Evolutionary conservation across 2,329 filamentous ascomycete species (phyloP), one percentile per base, ranked within the genome.

Genomic region (Zelopaecilomyces penicillatus): DNA sequence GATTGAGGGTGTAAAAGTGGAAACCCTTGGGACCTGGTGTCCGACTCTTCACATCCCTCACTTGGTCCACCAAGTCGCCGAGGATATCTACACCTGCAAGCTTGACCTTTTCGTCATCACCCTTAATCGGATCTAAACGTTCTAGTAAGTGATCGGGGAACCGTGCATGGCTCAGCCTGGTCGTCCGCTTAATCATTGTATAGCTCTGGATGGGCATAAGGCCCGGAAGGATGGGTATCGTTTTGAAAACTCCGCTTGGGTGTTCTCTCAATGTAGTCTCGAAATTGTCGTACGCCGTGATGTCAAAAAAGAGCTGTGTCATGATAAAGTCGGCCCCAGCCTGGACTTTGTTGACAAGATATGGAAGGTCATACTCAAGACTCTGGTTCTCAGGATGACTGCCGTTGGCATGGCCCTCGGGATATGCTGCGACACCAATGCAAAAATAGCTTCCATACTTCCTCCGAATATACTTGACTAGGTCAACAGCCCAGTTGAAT

Each of bases 131-230:
- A 51, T 88, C 82, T 36, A 93, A 70, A 27, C 86, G 80, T 9
- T 73, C 70, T 59, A 91, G 72, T 30, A 96, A 76, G 10, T 75
- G 66, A 1, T 76, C 69, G 0, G 93, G 93, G 37, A 97, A 74
- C 50, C 77, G 82, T 39, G 90, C 91, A 63, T 96, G 89, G 62
- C 89, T 95, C 37, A 98, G 76, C 67, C 97, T 98, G 27, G 90
- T 91, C 30, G 91, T 95, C 50, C 93, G 75, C 58, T 88, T 88
- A 57, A 98, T 80, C 71, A 95, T 97, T 63, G 95, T 87, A 66
- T 95, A 97, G 66, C 87, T 94, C 67, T 98, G 93, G 42, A 98
- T 89, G 9, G 93, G 93, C 90, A 98, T 96, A 57, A 98, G 72
- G 1, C 93, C 93, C 0, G 93, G 91, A 45, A 98, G 86, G 54